These are phyloP conservation scores for Pythium aquatile DNA, from an alignment of 352 stramenopile species.

Conservation along the genomic window DNA sequence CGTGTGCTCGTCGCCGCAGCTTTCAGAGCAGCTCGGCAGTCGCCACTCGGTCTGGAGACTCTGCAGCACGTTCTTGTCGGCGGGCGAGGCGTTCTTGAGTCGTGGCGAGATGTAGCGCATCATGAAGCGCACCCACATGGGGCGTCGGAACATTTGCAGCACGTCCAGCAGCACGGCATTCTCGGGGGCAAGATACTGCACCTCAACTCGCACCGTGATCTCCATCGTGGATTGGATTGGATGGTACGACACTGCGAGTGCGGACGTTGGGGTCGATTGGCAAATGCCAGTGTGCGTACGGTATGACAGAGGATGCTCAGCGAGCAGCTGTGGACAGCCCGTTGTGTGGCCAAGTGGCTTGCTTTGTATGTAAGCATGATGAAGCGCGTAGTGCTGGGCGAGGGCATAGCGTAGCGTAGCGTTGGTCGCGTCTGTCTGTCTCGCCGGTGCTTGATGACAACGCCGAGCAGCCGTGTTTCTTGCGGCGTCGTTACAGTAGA, in stretches of 20 bases:
- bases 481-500: background rate
- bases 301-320: background rate
- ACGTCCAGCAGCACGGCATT: conserved; percentile 44
- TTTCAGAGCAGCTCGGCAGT: conserved; percentile 9
- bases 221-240: conserved; percentile 29
- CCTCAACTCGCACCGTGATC: conserved; percentile 49
- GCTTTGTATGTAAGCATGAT: background rate
- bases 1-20: background rate
- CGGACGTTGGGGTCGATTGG: conserved; percentile 1
- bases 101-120: conserved; percentile 53
- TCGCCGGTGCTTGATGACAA: conserved; percentile 26
- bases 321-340: background rate
- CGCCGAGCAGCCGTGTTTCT: conserved; percentile 5
- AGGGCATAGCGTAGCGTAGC: conserved; percentile 3
- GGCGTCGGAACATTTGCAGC: conserved; percentile 53
- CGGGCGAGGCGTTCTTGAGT: conserved; percentile 58
- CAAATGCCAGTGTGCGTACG: conserved; percentile 7
- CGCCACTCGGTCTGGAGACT: conserved; percentile 33
- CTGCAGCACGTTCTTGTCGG: conserved; percentile 37
- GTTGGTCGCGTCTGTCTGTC: conserved; percentile 19
- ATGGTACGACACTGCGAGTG: background rate
- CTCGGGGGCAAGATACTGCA: conserved; percentile 56
- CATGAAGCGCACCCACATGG: conserved; percentile 63
- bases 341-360: background rate
- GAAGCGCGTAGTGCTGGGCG: background rate